phyloP scores from a whole-genome alignment of 331 rosid genomes.

The Cydonia oblonga region DNA sequence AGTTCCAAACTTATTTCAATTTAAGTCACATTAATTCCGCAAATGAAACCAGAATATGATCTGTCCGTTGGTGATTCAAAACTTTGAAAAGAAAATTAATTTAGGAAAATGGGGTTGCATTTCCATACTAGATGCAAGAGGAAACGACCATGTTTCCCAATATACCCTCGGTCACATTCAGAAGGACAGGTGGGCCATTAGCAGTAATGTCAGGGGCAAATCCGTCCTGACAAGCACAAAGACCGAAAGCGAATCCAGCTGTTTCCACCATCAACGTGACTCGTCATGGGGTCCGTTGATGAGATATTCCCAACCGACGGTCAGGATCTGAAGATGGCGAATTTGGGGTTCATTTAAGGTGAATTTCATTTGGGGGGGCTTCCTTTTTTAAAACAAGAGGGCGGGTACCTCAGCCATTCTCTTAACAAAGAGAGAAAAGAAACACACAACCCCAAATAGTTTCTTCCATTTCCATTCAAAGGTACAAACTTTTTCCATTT shows the following conservation, averaged over 20 bases:
- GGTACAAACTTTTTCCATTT: slow-evolving; percentile 14
- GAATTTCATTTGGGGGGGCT: slow-evolving; percentile 37
- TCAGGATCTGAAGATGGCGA: slow-evolving; percentile 22
- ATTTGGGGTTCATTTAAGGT: slow-evolving; percentile 42
- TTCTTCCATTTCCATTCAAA: not conserved
- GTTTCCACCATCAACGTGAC: slow-evolving; percentile 58
- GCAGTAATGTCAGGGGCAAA: slow-evolving; percentile 13
- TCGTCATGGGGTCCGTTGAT: slow-evolving; percentile 38
- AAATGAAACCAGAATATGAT: too few relatives aligned
- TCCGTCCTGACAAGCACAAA: slow-evolving; percentile 11
- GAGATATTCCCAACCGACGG: slow-evolving; percentile 38
- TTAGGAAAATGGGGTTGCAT: not conserved
- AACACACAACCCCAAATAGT: not conserved
- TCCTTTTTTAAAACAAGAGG: slow-evolving; percentile 41
- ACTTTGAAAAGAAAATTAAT: not conserved
- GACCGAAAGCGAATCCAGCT: slow-evolving; percentile 71
- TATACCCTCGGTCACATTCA: not conserved
- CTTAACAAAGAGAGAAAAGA: not conserved
- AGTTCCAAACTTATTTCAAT: not conserved
- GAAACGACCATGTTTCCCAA: slow-evolving; percentile 1
- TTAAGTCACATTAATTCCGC: too few relatives aligned
- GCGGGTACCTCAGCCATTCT: slow-evolving; percentile 32
- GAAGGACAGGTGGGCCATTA: slow-evolving; percentile 10
- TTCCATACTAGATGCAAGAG: too few relatives aligned
- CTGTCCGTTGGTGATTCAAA: not conserved